Conservation (phyloP, 2,329 filamentous ascomycete genomes). For the Nothophoma quercina region DNA sequence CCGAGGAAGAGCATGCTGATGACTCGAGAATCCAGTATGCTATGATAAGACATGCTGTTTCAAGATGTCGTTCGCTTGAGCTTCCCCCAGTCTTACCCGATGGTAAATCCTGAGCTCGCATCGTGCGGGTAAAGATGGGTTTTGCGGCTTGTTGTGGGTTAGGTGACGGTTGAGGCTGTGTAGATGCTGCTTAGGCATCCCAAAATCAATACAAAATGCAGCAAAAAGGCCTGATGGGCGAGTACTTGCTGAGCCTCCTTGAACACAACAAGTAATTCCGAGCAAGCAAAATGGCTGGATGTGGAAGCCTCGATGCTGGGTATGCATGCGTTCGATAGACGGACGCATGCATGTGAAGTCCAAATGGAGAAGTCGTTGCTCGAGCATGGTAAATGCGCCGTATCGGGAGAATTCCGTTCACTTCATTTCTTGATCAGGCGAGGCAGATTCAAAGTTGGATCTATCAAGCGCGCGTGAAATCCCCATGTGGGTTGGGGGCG, state of each 20-base stretch:
- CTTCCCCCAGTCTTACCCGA: not conserved
- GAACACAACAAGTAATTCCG: not conserved
- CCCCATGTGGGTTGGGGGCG: not conserved
- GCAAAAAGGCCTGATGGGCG: not conserved
- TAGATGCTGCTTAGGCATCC: constrained; percentile 4
- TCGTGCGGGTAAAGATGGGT: not conserved
- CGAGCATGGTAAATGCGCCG: not conserved
- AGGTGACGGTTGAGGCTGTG: constrained; percentile 2
- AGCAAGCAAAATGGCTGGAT: not conserved
- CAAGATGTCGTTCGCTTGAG: not conserved
- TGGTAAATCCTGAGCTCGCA: not conserved
- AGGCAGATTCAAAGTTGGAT: not conserved
- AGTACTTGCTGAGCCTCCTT: not conserved
- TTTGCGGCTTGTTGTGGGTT: not conserved
- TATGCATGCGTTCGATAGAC: constrained; percentile 4
- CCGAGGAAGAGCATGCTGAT: not conserved
- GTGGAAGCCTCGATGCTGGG: not conserved
- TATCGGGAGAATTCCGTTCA: not conserved
- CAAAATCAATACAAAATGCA: constrained; percentile 4
- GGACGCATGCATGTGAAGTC: no score
- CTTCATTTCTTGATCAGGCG: not conserved
- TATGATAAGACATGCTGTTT: not conserved
- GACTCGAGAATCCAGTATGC: not conserved
- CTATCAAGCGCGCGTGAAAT: not conserved
- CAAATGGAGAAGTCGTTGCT: not conserved